These are phyloP conservation scores for Acarospora socialis DNA, from an alignment of 2,329 filamentous ascomycete species.

Conservation along the genomic window DNA sequence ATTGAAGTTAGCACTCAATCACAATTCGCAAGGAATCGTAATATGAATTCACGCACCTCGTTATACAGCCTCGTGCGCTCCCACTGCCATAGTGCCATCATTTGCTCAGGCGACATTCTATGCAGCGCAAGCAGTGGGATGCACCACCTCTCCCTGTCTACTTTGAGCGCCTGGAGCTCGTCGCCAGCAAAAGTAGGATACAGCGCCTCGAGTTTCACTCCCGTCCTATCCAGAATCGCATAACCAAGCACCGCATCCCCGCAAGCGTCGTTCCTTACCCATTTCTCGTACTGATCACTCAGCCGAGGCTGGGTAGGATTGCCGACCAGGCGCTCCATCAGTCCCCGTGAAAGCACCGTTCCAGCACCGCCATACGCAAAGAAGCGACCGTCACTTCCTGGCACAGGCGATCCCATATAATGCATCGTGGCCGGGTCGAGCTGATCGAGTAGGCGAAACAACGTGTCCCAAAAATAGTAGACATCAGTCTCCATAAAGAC, in stretches of 20 bases:
- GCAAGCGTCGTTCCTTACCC: conserved; percentile 35
- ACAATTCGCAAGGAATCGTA: too few relatives aligned
- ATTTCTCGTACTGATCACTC: conserved; percentile 27
- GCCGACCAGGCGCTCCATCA: conserved; percentile 30
- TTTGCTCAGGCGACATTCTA: too few relatives aligned
- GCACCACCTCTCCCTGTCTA: too few relatives aligned
- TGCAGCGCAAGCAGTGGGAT: too few relatives aligned
- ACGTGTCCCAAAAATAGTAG: conserved; percentile 31
- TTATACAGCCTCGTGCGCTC: too few relatives aligned
- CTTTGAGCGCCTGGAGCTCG: too few relatives aligned
- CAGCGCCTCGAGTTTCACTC: conserved; percentile 32
- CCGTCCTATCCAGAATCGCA: conserved; percentile 31
- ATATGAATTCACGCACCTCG: too few relatives aligned
- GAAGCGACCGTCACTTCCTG: conserved; percentile 31
- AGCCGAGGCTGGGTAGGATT: conserved; percentile 28
- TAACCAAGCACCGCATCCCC: conserved; percentile 39
- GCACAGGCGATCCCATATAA: conserved; percentile 38
- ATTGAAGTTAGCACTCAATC: too few relatives aligned
- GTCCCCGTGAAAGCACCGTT: conserved; percentile 32
- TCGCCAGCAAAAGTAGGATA: conserved; percentile 41
- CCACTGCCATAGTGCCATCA: too few relatives aligned
- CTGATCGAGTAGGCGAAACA: conserved; percentile 35
- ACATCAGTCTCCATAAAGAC: conserved; percentile 45
- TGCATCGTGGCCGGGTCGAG: conserved; percentile 31
- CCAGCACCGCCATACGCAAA: conserved; percentile 38